phyloP scores from a whole-genome alignment of 1,284 basidiomycete species.

The Sporisorium scitamineum region DNA sequence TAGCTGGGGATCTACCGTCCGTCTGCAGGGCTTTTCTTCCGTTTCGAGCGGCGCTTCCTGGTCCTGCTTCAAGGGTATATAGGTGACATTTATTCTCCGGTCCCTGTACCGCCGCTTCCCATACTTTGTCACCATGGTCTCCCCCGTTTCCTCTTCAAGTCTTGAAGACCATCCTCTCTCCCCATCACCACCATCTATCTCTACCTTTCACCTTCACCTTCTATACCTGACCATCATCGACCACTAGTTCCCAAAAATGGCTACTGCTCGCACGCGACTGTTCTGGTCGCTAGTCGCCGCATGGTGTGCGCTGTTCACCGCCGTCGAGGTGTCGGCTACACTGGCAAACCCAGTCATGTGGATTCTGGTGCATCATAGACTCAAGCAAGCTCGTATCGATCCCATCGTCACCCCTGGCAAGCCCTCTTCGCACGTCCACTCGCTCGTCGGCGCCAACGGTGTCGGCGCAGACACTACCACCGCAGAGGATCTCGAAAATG shows the following conservation, averaged over 20 bases:
- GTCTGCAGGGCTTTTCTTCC: background rate
- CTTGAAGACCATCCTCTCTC: background rate
- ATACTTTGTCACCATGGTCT: too few relatives aligned
- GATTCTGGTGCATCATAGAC: conserved; percentile 48
- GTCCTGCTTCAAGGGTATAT: background rate
- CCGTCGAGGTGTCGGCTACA: conserved; percentile 17
- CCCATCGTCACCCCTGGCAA: conserved; percentile 71
- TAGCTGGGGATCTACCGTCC: background rate
- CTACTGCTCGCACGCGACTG: conserved; percentile 3
- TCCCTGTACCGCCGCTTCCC: background rate
- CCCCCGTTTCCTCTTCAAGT: background rate
- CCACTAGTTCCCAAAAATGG: conserved; percentile 6
- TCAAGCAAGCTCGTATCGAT: conserved; percentile 71
- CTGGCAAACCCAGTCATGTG: conserved; percentile 37
- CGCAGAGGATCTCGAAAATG: conserved; percentile 13
- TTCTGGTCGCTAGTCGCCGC: conserved; percentile 11
- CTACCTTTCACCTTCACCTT: background rate
- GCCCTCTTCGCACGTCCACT: conserved; percentile 71
- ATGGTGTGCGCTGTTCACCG: conserved; percentile 21
- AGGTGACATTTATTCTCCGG: background rate
- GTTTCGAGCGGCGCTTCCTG: background rate
- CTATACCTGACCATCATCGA: background rate
- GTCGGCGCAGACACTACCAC: conserved; percentile 26
- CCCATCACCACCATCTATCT: background rate
- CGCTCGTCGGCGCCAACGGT: conserved; percentile 67